Evolutionary conservation across 2,329 filamentous ascomycete species (phyloP).

Genomic region (Fusarium hostae): DNA sequence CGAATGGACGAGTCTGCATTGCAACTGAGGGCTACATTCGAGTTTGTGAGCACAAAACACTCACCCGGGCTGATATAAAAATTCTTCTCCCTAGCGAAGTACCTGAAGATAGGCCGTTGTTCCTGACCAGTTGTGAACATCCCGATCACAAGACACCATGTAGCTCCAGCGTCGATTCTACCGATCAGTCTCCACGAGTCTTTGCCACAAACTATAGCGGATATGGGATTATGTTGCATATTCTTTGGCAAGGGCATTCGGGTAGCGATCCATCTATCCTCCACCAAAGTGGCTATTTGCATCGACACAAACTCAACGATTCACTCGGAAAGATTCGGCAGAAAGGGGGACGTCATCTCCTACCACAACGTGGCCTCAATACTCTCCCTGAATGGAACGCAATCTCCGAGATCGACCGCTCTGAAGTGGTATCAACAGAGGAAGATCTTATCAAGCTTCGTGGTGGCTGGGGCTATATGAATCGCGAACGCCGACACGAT

Average conservation of each 20-base stretch:
- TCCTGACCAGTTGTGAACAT: not conserved
- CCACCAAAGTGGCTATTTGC: not conserved
- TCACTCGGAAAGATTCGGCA: not conserved
- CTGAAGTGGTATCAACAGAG: not conserved
- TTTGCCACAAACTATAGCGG: not conserved
- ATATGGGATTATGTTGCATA: not conserved
- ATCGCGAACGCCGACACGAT: not conserved
- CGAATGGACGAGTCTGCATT: not conserved
- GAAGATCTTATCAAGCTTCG: not conserved
- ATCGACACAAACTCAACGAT: not conserved
- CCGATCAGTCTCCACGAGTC: not conserved
- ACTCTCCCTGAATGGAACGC: accelerated
- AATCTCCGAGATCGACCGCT: not conserved
- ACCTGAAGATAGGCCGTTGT: not conserved
- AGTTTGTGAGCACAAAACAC: not conserved
- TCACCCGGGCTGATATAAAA: not conserved
- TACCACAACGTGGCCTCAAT: not conserved
- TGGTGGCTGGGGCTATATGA: not conserved
- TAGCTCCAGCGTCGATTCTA: not conserved
- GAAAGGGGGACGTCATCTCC: not conserved
- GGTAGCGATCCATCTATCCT: not conserved
- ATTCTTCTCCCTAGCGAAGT: not conserved
- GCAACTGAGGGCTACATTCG: not conserved
- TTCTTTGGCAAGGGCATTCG: not conserved
- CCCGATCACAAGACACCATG: not conserved